Base-by-base conservation (phyloP, 2,329 filamentous ascomycete species). In the Fusarium nematophilum region DNA sequence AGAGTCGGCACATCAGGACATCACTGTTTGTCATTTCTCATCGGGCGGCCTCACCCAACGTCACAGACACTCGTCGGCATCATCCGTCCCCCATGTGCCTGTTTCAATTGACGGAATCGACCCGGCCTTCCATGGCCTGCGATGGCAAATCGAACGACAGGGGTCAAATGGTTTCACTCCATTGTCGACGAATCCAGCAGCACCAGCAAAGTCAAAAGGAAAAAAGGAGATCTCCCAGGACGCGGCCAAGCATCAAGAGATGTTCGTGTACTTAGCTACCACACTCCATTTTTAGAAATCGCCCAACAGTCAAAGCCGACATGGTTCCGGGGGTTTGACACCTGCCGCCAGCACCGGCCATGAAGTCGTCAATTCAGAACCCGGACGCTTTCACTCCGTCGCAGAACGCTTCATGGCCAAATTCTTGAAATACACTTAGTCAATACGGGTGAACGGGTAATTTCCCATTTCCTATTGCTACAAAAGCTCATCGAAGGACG, bases 31-130 rank as follows among this genome's bases (percentile, higher is more conserved):
- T 56, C 36, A 31, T 29, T 13, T 39, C 9, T 63, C 42, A 31
- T 33, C 55, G 42, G 60, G 60, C 56, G 60, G 60, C 59, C 60
- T 63, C 59, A 60, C 29, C 33, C 37, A 29, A 43, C 43, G 31
- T 43, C 55, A 42, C 25, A 42, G 45, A 33, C 48, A 47, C 55
- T 46, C 34, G 27, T 47, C 26, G 10, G 36, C 17, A 45, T 39
- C 30, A 17, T 15, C 17, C 29, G 25, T 48, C 33, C 14, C 38
- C 27, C 46, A 23, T 37, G 31, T 29, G 13, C 23, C 40, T 26
- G 36, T 25, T 31, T 14, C 30, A 48, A 36, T 37, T 59, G 25
- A 6, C n/a, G n/a, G n/a, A n/a, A 30, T 50, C 40, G 29, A 21
- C 39, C 30, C 30, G 40, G 47, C 38, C 26, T 40, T 42, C n/a